Evolutionary conservation across 2,329 filamentous ascomycete genomes (phyloP), one percentile per base, ranked within the genome.

Genomic region (Cercospora sesami): DNA sequence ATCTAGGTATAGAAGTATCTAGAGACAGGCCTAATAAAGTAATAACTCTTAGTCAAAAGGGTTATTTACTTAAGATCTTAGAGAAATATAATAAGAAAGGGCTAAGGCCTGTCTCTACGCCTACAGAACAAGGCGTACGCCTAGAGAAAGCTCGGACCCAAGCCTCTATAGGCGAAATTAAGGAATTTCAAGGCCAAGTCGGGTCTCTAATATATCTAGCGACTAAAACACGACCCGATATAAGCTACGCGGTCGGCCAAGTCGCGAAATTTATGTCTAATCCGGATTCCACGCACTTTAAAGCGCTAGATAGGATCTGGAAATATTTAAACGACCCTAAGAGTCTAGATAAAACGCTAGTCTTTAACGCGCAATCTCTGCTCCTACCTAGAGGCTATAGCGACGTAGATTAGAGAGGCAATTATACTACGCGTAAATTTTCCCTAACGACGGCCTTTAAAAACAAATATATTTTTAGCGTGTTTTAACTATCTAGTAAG

Each of bases 281-380:
- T 39, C 57, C n/a, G 5, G 57, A 65, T 30, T n/a, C 30, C 53
- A 65, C 26, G 10, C 23, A 65, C 9, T 65, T 60, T 61, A 65
- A 60, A 60, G 63, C 57, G 4, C 28, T 67, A 28, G 51, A 67
- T 67, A 67, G 60, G 60, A 58, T 63, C 26, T 67, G 39, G 60
- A 67, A 63, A 63, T 63, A 67, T 6, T 30, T 63, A 63, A 67
- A 67, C 45, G 42, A 63, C 33, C 16, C 63, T 58, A 42, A 64
- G 18, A 58, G 5, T 21, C 33, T 31, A 31, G 30, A 31, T 62
- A 26, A 16, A 42, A 18, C 28, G 21, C 48, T 67, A 59, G 33
- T 63, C 45, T 63, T 58, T 63, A 59, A 67, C 5, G 21, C 23
- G 18, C 18, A 67, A 63, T 63, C 60, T 18, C n/a, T 7, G 21